phyloP scores from a whole-genome alignment of 2,329 filamentous ascomycete species.

The Drechslera avenae region DNA sequence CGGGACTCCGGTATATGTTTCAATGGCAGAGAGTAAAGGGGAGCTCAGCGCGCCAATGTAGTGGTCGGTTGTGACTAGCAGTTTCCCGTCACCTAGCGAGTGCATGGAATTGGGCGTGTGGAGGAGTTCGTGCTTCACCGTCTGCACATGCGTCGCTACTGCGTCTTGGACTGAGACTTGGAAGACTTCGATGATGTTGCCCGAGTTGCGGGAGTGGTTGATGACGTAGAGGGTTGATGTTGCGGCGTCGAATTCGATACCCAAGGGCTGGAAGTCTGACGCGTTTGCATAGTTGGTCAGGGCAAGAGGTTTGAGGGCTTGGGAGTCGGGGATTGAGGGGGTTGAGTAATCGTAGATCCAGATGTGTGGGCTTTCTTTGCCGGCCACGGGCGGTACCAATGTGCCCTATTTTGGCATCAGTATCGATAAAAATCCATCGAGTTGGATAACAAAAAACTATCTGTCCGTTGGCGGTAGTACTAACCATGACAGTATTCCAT shows the following conservation, averaged over 20 bases:
- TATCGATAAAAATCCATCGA: background rate
- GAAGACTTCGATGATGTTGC: slow-evolving; percentile 43
- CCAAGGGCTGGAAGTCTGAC: slow-evolving; percentile 51
- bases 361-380: slow-evolving; percentile 35
- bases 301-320: slow-evolving; percentile 32
- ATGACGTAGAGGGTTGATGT: slow-evolving; percentile 48
- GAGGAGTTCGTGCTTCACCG: slow-evolving; percentile 40
- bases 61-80: slow-evolving; percentile 54
- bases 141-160: slow-evolving; percentile 37
- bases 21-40: slow-evolving; percentile 40
- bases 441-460: background rate
- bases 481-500: slow-evolving; percentile 56
- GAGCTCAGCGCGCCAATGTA: slow-evolving; percentile 37
- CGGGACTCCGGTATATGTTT: slow-evolving; percentile 48
- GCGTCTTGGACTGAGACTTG: slow-evolving; percentile 26
- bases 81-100: slow-evolving; percentile 35
- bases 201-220: slow-evolving; percentile 45
- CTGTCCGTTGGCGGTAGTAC: too few species aligned
- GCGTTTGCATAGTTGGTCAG: slow-evolving; percentile 31
- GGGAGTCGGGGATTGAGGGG: slow-evolving; percentile 16
- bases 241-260: slow-evolving; percentile 45
- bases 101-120: slow-evolving; percentile 50
- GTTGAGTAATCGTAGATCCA: slow-evolving; percentile 49
- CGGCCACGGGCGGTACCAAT: slow-evolving; percentile 24
- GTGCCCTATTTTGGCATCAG: slow-evolving; percentile 31